phyloP scores from a whole-genome alignment of 257 asterid genomes.

The Echium plantagineum region DNA sequence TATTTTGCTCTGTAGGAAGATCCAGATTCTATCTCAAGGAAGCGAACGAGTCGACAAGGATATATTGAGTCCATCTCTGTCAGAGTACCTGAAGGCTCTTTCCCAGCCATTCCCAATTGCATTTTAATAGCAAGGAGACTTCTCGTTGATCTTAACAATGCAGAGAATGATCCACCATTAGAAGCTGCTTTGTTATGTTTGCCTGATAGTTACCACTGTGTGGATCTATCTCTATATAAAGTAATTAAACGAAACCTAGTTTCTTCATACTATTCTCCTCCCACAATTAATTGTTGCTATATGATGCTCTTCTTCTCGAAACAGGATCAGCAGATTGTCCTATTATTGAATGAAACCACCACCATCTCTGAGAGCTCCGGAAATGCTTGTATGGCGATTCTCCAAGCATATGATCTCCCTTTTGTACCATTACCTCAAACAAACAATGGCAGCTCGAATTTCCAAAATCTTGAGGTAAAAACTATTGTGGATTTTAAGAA shows the following conservation, averaged over 20 bases:
- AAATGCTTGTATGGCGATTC: constrained; percentile 69
- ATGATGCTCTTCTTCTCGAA: constrained; percentile 12
- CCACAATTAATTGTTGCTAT: constrained; percentile 15
- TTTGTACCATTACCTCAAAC: constrained; percentile 62
- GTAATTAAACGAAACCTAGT: constrained; percentile 25
- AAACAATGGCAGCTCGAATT: constrained; percentile 30
- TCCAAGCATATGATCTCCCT: constrained; percentile 53
- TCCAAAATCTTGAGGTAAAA: constrained; percentile 53
- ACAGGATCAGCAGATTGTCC: constrained; percentile 79
- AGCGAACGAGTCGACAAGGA: constrained; percentile 25
- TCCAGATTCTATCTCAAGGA: constrained; percentile 18
- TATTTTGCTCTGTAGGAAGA: constrained; percentile 32
- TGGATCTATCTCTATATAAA: constrained; percentile 72
- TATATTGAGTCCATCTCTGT: constrained; percentile 58
- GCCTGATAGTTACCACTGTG: constrained; percentile 75
- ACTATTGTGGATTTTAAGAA: neutral
- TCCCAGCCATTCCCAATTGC: constrained; percentile 50
- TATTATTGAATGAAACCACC: constrained; percentile 50
- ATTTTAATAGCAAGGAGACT: constrained; percentile 66
- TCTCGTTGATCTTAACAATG: constrained; percentile 32
- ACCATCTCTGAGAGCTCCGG: constrained; percentile 58
- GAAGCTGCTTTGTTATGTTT: constrained; percentile 56
- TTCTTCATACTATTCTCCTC: constrained; percentile 17
- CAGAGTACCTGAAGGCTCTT: constrained; percentile 59
- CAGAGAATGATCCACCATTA: constrained; percentile 28